phyloP scores from a whole-genome alignment of 176 grass and related monocot species.

The Poa annua region DNA sequence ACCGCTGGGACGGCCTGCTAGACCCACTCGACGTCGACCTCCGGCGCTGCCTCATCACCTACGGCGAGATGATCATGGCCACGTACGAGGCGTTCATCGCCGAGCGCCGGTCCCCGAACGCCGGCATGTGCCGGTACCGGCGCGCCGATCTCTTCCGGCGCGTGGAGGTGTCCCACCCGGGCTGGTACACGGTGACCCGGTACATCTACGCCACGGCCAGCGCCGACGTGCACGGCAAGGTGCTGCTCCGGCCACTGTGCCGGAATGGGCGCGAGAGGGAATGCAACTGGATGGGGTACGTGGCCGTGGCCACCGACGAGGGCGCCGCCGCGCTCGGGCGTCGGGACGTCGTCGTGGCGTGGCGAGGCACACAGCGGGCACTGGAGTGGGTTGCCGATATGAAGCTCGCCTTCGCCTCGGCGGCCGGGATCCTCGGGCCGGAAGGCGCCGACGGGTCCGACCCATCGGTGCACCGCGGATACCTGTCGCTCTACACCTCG shows the following conservation, averaged over 20 bases:
- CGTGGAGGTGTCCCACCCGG: slow-evolving; percentile 54
- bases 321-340: slow-evolving; percentile 68
- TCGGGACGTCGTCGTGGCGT: slow-evolving; percentile 75
- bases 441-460: slow-evolving; percentile 41
- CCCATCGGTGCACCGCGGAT: slow-evolving; percentile 66
- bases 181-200: slow-evolving; percentile 56
- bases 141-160: slow-evolving; percentile 56
- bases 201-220: slow-evolving; percentile 82
- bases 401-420: slow-evolving; percentile 63
- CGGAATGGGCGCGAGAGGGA: slow-evolving; percentile 38
- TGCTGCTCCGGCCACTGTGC: slow-evolving; percentile 55
- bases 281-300: slow-evolving; percentile 88
- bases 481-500: slow-evolving; percentile 88
- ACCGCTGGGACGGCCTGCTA: slow-evolving; percentile 64
- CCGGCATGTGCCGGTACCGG: slow-evolving; percentile 62
- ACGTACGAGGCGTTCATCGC: slow-evolving; percentile 69
- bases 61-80: slow-evolving; percentile 70
- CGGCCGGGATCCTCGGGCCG: slow-evolving; percentile 56
- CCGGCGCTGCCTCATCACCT: slow-evolving; percentile 64
- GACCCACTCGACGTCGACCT: slow-evolving; percentile 65
- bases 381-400: slow-evolving; percentile 81
- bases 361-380: slow-evolving; percentile 73
- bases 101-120: slow-evolving; percentile 66
- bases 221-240: slow-evolving; percentile 51
- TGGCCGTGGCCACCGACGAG: slow-evolving; percentile 80